phyloP scores from a whole-genome alignment of 2,329 filamentous ascomycete species.

The Microsporum ferrugineum region DNA sequence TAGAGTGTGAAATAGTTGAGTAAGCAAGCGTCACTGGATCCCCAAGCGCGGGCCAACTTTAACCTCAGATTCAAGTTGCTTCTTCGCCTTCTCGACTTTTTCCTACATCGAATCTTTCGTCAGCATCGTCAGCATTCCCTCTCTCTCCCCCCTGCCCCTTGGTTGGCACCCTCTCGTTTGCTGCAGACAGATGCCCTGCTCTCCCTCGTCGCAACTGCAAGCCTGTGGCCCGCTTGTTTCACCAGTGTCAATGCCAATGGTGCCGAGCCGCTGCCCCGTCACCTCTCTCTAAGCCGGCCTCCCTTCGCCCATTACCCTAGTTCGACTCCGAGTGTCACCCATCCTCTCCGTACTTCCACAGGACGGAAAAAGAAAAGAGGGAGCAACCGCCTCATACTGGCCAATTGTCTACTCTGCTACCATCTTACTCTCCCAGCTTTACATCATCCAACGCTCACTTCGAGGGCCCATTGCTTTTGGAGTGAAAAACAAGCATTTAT shows the following conservation, averaged over 20 bases:
- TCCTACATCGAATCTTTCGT: neutral
- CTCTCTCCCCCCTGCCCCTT: neutral
- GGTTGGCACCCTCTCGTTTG: neutral
- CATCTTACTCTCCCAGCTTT: constrained; percentile 11
- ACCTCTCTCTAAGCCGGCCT: neutral
- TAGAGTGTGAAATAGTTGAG: no score
- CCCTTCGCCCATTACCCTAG: neutral
- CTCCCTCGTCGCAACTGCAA: neutral
- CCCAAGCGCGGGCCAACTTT: neutral
- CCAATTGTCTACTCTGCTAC: neutral
- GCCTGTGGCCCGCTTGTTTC: constrained; percentile 3
- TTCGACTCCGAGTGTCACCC: neutral
- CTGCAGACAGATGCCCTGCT: neutral
- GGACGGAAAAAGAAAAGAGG: constrained; percentile 5
- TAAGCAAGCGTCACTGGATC: no score
- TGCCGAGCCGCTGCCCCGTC: neutral
- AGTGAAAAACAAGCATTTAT: neutral
- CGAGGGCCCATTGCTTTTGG: neutral
- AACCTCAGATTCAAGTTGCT: neutral
- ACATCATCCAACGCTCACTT: constrained; percentile 11
- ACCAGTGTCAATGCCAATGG: neutral
- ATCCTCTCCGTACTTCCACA: neutral
- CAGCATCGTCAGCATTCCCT: neutral
- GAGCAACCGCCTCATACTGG: neutral
- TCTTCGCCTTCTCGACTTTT: neutral